Base-by-base conservation (phyloP, 2,329 filamentous ascomycete genomes). In the Didymella pinodella region DNA sequence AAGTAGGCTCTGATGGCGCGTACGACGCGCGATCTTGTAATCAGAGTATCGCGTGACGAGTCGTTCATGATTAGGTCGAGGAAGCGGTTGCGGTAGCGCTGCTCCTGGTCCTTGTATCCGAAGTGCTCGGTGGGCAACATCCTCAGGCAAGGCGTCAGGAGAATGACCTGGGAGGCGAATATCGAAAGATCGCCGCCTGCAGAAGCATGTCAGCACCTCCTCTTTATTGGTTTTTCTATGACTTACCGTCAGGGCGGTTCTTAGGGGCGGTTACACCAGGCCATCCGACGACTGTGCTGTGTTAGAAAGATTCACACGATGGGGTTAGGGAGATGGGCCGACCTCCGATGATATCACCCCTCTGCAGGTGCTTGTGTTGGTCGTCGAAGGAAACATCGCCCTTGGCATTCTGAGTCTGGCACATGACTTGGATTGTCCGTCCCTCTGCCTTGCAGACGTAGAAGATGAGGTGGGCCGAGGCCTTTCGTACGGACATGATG, bases 51-150 rank as follows among this genome's bases (percentile, higher is more conserved):
- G 54, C 93, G 88, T 45, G 90, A 92, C 63, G 85, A 85, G 73
- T 96, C 91, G 80, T 99, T 97, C 90, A 98, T 96, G 80, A 99
- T 95, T 69, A 99, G 83, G 78, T 99, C 95, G 51, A 99, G 87
- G 78, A 97, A 96, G 60, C 94, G 87, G 82, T 97, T 91, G 70
- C 96, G 90, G 85, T 92, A 93, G 61, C 95, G 88, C 79, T 93
- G 90, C 80, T 99, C 95, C 75, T 93, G 87, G 77, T 98, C 93
- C 84, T 96, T 94, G 84, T 98, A 93, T 63, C 94, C 94, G 76
- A 71, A 71, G 43, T 71, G 68, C 60, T 71, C 92, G 62, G 90
- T 90, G 56, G 95, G 95, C 67, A 96, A 85, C 82, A 92, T 89
- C 79, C 97, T 93, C 73, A 99, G 81, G 79, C 94, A 98, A 8